A percentile compares a stretch with the other conserved stretches of the same genome.
phyloP scores from a whole-genome alignment of 2,329 filamentous ascomycete genomes.

The Fusarium compactum region DNA sequence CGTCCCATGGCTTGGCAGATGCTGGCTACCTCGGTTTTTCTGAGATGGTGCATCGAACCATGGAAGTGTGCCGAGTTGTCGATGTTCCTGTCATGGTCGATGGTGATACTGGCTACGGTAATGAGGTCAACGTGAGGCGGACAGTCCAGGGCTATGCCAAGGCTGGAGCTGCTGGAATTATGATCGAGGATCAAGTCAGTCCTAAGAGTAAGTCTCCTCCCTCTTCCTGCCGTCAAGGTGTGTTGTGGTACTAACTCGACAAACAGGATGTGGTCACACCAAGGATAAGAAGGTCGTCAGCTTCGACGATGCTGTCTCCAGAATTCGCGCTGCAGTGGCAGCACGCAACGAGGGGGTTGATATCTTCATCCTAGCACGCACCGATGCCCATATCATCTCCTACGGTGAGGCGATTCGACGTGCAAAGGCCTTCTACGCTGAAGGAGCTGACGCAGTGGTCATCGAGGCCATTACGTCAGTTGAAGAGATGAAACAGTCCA shows the following conservation, averaged over 20 bases:
- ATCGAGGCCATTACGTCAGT: constrained; percentile 58
- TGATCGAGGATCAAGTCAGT: constrained; percentile 64
- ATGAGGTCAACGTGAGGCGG: constrained; percentile 59
- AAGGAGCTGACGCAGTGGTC: constrained; percentile 60
- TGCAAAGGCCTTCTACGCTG: constrained; percentile 55
- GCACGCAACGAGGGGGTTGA: constrained; percentile 58
- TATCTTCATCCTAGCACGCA: constrained; percentile 60
- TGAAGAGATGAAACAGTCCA: constrained; percentile 56
- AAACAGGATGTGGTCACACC: constrained; percentile 53
- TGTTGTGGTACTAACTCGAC: not conserved
- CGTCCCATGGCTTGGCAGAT: constrained; percentile 58
- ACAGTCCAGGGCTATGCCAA: constrained; percentile 57
- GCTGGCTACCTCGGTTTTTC: constrained; percentile 63
- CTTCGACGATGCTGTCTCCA: constrained; percentile 58
- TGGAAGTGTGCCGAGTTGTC: constrained; percentile 55
- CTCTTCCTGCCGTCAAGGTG: fast-evolving
- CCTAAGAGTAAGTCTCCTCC: constrained; percentile 55
- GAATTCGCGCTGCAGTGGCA: constrained; percentile 59
- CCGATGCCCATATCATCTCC: constrained; percentile 56
- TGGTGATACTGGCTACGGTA: constrained; percentile 62
- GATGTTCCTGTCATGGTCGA: constrained; percentile 59
- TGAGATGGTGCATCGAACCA: constrained; percentile 60
- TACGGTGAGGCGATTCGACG: constrained; percentile 60
- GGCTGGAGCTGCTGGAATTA: constrained; percentile 55
- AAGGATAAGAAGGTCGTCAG: constrained; percentile 61